Evolutionary conservation across 1,284 basidiomycete genomes (phyloP).

Genomic region (Apiotrichum sp.): DNA sequence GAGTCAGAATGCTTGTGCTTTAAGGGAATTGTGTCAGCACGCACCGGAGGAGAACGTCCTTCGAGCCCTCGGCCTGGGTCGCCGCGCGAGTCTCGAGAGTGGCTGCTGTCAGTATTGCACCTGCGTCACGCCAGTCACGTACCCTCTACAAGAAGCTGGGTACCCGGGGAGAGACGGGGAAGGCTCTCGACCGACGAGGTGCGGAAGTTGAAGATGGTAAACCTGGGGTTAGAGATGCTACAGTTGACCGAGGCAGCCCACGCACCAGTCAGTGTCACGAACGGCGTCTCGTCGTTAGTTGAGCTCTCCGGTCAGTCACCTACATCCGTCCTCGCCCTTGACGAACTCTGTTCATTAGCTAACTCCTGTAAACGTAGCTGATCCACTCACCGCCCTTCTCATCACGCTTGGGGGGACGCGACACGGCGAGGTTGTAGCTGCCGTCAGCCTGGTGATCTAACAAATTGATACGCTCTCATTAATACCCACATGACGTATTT

Average conservation of each 20-base stretch:
- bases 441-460: not conserved
- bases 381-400: constrained; percentile 25
- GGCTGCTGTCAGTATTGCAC: constrained; percentile 6
- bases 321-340: constrained; percentile 1
- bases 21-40: not conserved
- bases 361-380: too few relatives aligned
- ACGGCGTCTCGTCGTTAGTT: constrained; percentile 15
- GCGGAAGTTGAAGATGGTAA: constrained; percentile 39
- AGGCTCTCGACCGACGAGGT: constrained; percentile 23
- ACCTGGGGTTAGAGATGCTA: constrained; percentile 18
- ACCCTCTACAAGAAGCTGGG: constrained; percentile 37
- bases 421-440: constrained; percentile 32
- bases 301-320: not conserved
- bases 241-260: not conserved
- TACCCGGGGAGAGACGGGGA: constrained; percentile 25
- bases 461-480: not conserved
- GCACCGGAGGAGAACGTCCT: constrained; percentile 19
- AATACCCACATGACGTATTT: constrained; percentile 18
- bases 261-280: constrained; percentile 24
- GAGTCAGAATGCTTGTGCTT: not conserved
- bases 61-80: constrained; percentile 12
- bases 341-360: not conserved
- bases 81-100: constrained; percentile 14
- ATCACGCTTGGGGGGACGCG: constrained; percentile 31
- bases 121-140: constrained; percentile 5